Evolutionary conservation across 305 asterid genomes (phyloP).

Genomic region (Ilex paraguariensis): DNA sequence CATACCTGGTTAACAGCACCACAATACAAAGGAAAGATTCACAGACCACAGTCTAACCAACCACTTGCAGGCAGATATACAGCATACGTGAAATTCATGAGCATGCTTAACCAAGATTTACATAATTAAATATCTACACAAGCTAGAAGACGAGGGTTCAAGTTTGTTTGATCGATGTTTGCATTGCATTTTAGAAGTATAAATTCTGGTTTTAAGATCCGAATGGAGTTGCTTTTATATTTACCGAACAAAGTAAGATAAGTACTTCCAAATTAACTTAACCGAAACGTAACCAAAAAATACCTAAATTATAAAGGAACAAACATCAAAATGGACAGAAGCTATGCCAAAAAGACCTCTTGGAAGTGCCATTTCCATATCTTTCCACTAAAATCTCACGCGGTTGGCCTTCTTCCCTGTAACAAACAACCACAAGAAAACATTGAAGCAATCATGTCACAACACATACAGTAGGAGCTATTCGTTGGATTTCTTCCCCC

Average conservation of each 20-base stretch:
- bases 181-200: too few species aligned
- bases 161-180: too few species aligned
- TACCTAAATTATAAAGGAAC: neutral
- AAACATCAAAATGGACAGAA: neutral
- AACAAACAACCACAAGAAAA: constrained; percentile 1
- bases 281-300: neutral
- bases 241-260: too few species aligned
- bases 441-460: too few species aligned
- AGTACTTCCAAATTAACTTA: too few species aligned
- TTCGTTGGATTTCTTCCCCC: too few species aligned
- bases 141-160: too few species aligned
- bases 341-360: constrained; percentile 36
- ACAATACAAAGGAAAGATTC: neutral
- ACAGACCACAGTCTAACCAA: neutral
- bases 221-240: too few species aligned
- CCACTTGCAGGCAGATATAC: neutral
- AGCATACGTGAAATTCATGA: too few species aligned
- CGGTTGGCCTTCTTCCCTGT: constrained; percentile 36
- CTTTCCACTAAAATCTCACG: constrained; percentile 61
- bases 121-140: too few species aligned
- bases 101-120: neutral
- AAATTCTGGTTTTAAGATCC: too few species aligned
- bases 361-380: constrained; percentile 72
- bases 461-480: too few species aligned
- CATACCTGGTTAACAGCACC: constrained; percentile 42